Evolutionary conservation across 2,329 filamentous ascomycete species (phyloP).

Genomic region (Aspergillus phoenicis): DNA sequence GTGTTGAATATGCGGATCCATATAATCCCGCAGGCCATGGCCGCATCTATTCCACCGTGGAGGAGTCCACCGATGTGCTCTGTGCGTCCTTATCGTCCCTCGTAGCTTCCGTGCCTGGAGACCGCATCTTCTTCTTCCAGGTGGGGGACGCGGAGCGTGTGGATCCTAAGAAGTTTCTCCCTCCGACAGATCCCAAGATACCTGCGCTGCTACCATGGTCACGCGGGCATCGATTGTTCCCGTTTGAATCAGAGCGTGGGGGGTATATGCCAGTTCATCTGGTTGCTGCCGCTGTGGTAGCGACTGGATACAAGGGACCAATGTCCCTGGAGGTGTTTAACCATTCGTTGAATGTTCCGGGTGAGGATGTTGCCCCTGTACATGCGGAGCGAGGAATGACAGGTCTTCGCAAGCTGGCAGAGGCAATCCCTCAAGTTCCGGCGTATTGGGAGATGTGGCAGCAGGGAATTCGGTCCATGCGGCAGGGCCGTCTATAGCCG

Average conservation of each 20-base stretch:
- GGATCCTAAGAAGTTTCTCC: constrained; percentile 25
- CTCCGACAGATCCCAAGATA: constrained; percentile 24
- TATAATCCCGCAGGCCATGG: constrained; percentile 34
- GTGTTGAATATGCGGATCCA: constrained; percentile 37
- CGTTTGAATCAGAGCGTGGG: constrained; percentile 28
- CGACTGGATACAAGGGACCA: constrained; percentile 35
- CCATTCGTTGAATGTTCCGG: constrained; percentile 28
- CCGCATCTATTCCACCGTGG: constrained; percentile 28
- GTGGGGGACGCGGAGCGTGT: constrained; percentile 35
- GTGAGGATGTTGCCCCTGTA: constrained; percentile 18
- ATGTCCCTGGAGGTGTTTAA: constrained; percentile 40
- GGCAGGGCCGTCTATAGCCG: neutral
- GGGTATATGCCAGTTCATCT: constrained; percentile 38
- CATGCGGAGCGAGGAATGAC: constrained; percentile 32
- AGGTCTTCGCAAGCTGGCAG: constrained; percentile 23
- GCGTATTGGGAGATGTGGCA: constrained; percentile 26
- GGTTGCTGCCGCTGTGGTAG: constrained; percentile 34
- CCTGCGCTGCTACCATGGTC: constrained; percentile 37
- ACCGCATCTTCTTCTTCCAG: constrained; percentile 39
- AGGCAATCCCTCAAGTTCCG: constrained; percentile 20
- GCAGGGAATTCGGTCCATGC: neutral
- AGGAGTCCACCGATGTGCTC: constrained; percentile 31
- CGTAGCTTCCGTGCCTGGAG: constrained; percentile 31
- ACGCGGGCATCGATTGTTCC: constrained; percentile 34
- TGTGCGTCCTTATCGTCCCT: constrained; percentile 28